Base-by-base conservation (phyloP, 352 stramenopile genomes). In the Phytophthora meadii region DNA sequence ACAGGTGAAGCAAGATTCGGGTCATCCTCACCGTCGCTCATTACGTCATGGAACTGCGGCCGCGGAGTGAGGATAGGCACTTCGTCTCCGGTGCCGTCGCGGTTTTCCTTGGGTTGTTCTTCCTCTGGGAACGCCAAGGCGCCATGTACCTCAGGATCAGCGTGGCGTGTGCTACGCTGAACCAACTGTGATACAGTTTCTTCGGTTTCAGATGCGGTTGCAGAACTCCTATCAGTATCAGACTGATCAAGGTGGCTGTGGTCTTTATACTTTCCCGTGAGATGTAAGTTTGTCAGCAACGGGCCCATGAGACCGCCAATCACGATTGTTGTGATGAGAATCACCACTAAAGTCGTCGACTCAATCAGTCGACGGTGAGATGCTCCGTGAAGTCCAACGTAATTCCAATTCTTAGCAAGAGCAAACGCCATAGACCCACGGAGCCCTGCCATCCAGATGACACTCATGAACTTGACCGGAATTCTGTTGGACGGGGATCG, bases 391-490 rank as follows among this genome's bases (percentile, higher is more conserved):
- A 89, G 65, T 8, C 85, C 86, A 56, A 92, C 72, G 60, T 93
- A 93, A 40, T 80, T 87, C 87, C 87, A 95, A 50, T 85, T 94
- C 69, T 94, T 94, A 19, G 87, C 87, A 27, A 97, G 81, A 22
- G 93, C 90, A 61, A 98, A 99, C 12, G 94, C 88, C 48, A 99
- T 97, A 12, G 95, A 97, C 34, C 95, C 95, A 27, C 95, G 89
- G 41, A 99, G 76, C 30, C 95, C 95, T 10, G 92, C 88, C 54
- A 98, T 96, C 90, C 92, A 98, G 47, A 98, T 94, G 25, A 90
- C 84, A 17, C 78, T 79, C 87, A 95, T 95, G 56, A 71, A 90
- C 65, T 82, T 88, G 25, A 82, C 57, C 1, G 83, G 72, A 62
- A 95, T 94, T n/a, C 76, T 70, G 46, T 92, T 84, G 0, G 67